phyloP scores from a whole-genome alignment of 306 rosid species.

The Ziziphus jujuba region DNA sequence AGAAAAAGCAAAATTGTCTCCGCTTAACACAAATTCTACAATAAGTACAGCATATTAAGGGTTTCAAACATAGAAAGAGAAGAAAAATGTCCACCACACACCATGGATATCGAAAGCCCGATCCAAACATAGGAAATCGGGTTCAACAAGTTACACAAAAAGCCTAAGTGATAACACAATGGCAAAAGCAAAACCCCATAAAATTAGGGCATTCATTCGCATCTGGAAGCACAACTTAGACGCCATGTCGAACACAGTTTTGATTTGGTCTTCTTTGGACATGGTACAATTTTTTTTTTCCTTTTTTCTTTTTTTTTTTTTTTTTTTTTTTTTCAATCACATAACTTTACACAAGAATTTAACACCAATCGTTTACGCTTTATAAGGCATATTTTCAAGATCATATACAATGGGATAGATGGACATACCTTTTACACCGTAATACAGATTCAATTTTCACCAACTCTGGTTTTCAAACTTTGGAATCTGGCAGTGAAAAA shows the following conservation, averaged over 20 bases:
- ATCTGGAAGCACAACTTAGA: constrained; percentile 2
- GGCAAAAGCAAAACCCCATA: neutral
- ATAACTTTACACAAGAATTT: constrained; percentile 37
- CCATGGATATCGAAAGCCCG: too few species aligned
- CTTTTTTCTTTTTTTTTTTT: too few species aligned
- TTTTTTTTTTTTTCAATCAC: neutral
- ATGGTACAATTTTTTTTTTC: neutral
- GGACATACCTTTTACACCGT: constrained; percentile 20
- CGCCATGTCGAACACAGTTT: constrained; percentile 14
- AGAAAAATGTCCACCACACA: too few species aligned
- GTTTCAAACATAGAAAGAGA: too few species aligned
- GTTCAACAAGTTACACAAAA: too few species aligned
- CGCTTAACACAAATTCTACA: too few species aligned
- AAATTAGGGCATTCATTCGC: neutral
- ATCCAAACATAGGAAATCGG: too few species aligned
- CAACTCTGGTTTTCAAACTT: constrained; percentile 15
- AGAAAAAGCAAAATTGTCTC: too few species aligned
- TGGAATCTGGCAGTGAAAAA: constrained; percentile 16
- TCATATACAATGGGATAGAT: constrained; percentile 6
- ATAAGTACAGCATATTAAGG: too few species aligned
- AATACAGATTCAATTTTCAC: constrained; percentile 16
- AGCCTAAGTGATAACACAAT: neutral
- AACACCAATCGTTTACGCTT: constrained; percentile 29
- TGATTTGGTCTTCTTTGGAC: constrained; percentile 22
- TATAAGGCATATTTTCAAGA: constrained; percentile 11